Percentiles rank a stretch among this genome's conserved stretches.
These are phyloP conservation scores for Phlyctochytrium arcticum DNA, from an alignment of 192 early-diverging fungal species.

Conservation along the genomic window DNA sequence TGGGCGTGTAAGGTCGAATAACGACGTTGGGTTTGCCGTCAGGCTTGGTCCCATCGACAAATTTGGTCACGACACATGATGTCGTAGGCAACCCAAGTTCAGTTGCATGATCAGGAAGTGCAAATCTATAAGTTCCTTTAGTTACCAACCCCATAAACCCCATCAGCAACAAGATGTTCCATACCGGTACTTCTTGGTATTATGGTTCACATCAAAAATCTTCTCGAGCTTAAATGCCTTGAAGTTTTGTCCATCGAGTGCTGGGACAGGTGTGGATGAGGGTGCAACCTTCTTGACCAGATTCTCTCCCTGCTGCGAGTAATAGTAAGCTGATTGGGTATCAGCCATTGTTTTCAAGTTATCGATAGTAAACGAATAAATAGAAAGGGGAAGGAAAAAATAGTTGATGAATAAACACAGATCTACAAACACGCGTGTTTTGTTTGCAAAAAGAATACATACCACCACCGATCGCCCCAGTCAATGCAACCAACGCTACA, in stretches of 20 bases:
- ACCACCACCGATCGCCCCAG: conserved; percentile 12
- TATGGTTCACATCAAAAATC: conserved; percentile 61
- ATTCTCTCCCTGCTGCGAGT: no score
- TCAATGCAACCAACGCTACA: background rate
- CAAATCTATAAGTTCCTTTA: conserved; percentile 45
- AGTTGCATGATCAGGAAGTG: conserved; percentile 57
- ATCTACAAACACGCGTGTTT: no score
- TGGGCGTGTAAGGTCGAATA: conserved; percentile 68
- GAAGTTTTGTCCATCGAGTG: conserved; percentile 32
- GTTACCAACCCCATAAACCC: background rate
- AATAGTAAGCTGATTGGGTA: no score
- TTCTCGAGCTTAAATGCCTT: conserved; percentile 51
- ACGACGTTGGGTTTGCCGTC: conserved; percentile 53
- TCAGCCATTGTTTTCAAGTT: no score
- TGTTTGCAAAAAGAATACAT: no score
- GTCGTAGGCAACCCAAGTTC: conserved; percentile 67
- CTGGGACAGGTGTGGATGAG: conserved; percentile 18
- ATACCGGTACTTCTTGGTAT: conserved; percentile 48
- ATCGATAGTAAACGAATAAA: conserved; percentile 12
- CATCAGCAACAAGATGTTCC: background rate
- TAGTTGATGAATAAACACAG: no score
- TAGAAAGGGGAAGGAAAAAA: no score
- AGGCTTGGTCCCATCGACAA: conserved; percentile 42
- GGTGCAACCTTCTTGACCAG: no score
- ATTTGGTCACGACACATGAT: conserved; percentile 78